Percentiles rank a stretch among this genome's conserved stretches.
Evolutionary conservation across 1,284 basidiomycete genomes (phyloP).

Genomic region (Phaffia rhodozyma): DNA sequence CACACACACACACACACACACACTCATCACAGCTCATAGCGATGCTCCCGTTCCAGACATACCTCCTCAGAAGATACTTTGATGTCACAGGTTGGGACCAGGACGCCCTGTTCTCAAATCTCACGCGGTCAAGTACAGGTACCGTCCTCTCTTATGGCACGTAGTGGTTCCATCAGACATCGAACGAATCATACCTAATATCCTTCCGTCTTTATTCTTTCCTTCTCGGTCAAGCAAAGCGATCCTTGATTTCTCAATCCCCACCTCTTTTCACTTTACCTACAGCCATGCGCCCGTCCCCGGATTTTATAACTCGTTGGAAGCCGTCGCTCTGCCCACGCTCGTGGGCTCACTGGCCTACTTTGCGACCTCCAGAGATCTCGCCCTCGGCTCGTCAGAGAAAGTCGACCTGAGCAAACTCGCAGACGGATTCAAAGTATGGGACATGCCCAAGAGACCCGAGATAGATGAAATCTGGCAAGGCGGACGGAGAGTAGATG

Average conservation of each 20-base stretch:
- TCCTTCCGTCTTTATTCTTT: conserved; percentile 30
- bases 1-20: too few species aligned
- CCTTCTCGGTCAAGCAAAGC: conserved; percentile 39
- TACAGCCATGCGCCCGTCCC: conserved; percentile 82
- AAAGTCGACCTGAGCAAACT: conserved; percentile 77
- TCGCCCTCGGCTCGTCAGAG: conserved; percentile 52
- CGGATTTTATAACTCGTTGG: conserved; percentile 79
- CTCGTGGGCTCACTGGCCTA: conserved; percentile 88
- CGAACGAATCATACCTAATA: not conserved
- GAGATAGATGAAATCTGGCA: conserved; percentile 63
- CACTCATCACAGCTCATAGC: too few species aligned
- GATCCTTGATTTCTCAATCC: conserved; percentile 71
- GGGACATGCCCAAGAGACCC: conserved; percentile 61
- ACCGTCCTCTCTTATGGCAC: not conserved
- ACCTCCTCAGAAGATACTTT: conserved; percentile 4
- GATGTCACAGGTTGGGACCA: conserved; percentile 11
- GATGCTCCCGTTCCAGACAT: conserved; percentile 16
- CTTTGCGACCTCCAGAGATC: conserved; percentile 73
- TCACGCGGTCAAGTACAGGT: conserved; percentile 3
- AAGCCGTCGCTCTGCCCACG: conserved; percentile 80
- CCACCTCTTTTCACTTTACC: conserved; percentile 61
- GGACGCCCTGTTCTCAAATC: conserved; percentile 9
- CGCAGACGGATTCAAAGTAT: conserved; percentile 70
- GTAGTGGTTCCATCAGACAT: not conserved
- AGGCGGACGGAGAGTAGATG: conserved; percentile 60